phyloP scores from a whole-genome alignment of 208 protist species.

The Acanthamoeba sp. region DNA sequence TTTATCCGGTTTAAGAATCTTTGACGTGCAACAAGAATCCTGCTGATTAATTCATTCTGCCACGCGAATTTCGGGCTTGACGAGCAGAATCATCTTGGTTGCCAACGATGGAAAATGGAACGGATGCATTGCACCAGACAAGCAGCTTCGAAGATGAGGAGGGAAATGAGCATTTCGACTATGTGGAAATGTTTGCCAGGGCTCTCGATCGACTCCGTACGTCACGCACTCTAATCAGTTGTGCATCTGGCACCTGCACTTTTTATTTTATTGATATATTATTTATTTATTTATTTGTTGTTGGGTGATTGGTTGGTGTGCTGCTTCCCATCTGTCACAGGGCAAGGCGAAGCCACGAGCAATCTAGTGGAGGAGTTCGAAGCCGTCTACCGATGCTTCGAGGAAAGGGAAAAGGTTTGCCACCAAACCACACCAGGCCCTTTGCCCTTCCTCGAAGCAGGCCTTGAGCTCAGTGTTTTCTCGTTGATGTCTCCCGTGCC shows the following conservation, averaged over 20 bases:
- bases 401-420: neutral
- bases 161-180: neutral
- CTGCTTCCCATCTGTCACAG: neutral
- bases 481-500: neutral
- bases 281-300: neutral
- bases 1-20: no score
- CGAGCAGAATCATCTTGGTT: no score
- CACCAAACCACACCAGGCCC: neutral
- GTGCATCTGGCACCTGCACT: no score
- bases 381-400: neutral
- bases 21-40: no score
- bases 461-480: neutral
- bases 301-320: neutral
- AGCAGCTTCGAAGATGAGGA: neutral
- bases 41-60: neutral
- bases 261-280: neutral
- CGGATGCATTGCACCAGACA: neutral
- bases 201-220: constrained; percentile 23
- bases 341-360: neutral
- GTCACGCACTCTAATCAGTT: no score
- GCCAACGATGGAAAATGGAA: neutral
- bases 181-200: neutral
- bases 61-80: neutral
- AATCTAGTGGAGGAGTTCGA: constrained; percentile 30
- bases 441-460: no score